Percentiles rank a stretch among this genome's conserved stretches.
Conservation (phyloP, 306 rosid species). For the Acacia crassicarpa region DNA sequence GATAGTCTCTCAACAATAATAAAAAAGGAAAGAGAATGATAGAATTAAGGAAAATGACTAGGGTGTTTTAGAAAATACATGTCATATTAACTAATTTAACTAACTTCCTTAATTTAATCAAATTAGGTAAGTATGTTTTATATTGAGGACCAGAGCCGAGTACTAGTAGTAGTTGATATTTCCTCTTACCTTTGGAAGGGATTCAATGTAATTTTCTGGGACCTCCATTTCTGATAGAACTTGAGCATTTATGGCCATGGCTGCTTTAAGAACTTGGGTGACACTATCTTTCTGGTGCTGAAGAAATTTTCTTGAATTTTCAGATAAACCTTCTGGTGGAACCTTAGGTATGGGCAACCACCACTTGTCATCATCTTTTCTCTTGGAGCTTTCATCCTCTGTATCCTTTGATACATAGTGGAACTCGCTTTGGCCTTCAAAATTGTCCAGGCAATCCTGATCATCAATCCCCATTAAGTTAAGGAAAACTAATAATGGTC, state of each 20-base stretch:
- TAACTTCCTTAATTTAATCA: no score
- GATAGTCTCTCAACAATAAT: no score
- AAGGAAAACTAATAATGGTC: not conserved
- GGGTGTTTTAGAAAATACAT: no score
- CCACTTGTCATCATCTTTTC: slow-evolving; percentile 84
- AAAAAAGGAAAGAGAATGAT: no score
- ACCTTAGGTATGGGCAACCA: slow-evolving; percentile 94
- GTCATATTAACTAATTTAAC: no score
- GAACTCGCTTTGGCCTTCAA: slow-evolving; percentile 80
- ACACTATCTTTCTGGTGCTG: slow-evolving; percentile 94
- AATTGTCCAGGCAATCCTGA: slow-evolving; percentile 92
- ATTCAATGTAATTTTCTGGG: slow-evolving; percentile 88
- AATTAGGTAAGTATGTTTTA: no score
- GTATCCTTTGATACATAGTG: slow-evolving; percentile 70
- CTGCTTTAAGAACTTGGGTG: slow-evolving; percentile 97
- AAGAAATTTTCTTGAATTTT: slow-evolving; percentile 70
- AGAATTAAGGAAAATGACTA: no score
- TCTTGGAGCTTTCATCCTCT: slow-evolving; percentile 46
- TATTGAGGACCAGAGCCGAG: no score
- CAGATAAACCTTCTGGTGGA: slow-evolving; percentile 83
- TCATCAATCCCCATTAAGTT: slow-evolving; percentile 19
- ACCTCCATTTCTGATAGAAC: slow-evolving; percentile 90
- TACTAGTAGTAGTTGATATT: not conserved
- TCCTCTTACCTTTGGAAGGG: slow-evolving; percentile 81
- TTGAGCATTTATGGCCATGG: slow-evolving; percentile 98